phyloP scores from a whole-genome alignment of 2,329 filamentous ascomycete species.

The Calonectria fujianensis region DNA sequence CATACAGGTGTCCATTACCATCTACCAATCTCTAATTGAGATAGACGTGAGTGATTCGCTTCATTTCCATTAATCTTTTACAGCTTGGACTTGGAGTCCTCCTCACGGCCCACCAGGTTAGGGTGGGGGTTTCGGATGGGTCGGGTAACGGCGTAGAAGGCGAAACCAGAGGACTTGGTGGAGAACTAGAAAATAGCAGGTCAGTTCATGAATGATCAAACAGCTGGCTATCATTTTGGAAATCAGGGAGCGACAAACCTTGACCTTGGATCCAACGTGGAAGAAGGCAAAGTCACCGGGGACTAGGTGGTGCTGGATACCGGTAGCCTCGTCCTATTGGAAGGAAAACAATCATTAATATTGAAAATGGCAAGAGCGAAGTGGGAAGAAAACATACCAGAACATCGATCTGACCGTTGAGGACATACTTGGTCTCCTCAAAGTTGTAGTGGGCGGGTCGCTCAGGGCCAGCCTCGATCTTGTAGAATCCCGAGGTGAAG shows the following conservation, averaged over 20 bases:
- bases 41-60: slow-evolving; percentile 18
- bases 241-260: slow-evolving; percentile 34
- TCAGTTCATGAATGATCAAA: neutral
- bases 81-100: slow-evolving; percentile 48
- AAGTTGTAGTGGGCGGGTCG: slow-evolving; percentile 50
- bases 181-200: slow-evolving; percentile 47
- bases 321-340: slow-evolving; percentile 52
- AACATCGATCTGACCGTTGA: slow-evolving; percentile 51
- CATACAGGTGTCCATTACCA: slow-evolving; percentile 9
- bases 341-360: slow-evolving; percentile 1
- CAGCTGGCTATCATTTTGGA: neutral
- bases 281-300: slow-evolving; percentile 53
- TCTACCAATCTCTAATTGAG: neutral
- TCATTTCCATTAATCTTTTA: slow-evolving; percentile 22
- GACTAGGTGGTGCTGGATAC: slow-evolving; percentile 50
- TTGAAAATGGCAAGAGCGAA: too few relatives aligned
- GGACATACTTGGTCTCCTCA: slow-evolving; percentile 53
- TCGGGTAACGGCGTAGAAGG: slow-evolving; percentile 53
- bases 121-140: slow-evolving; percentile 50
- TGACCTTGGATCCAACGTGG: slow-evolving; percentile 53
- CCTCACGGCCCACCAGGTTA: slow-evolving; percentile 50
- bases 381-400: slow-evolving; percentile 38
- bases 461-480: slow-evolving; percentile 49
- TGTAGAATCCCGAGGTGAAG: slow-evolving; percentile 53
- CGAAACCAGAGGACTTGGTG: slow-evolving; percentile 50